Evolutionary conservation across 139 green algal species (phyloP).

Genomic region (Nannochloris sp.): DNA sequence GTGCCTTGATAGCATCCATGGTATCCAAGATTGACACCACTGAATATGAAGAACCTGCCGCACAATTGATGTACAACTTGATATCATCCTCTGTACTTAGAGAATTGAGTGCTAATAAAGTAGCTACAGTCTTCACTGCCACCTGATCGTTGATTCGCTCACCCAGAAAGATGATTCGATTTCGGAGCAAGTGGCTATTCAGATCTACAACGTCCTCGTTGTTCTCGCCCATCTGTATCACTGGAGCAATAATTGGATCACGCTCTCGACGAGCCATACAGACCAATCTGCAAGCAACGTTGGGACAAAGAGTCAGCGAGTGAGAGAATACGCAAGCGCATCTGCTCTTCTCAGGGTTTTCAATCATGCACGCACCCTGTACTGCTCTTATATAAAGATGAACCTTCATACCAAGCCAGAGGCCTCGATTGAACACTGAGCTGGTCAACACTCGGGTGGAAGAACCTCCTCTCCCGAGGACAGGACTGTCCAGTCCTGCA

Average conservation of each 20-base stretch:
- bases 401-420: no score
- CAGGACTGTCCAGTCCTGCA: no score
- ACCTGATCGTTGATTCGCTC: conserved; percentile 79
- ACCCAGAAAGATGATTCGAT: conserved; percentile 86
- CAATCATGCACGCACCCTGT: no score
- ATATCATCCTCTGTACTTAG: conserved; percentile 77
- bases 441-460: no score
- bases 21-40: conserved; percentile 80
- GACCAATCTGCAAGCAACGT: conserved; percentile 3
- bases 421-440: no score
- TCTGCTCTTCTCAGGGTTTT: no score
- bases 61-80: conserved; percentile 93
- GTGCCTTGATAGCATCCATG: conserved; percentile 63
- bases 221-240: conserved; percentile 20
- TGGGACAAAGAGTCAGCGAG: not conserved
- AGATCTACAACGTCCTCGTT: conserved; percentile 59
- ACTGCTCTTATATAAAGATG: no score
- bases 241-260: conserved; percentile 29
- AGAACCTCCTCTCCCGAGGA: no score
- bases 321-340: not conserved
- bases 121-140: conserved; percentile 52
- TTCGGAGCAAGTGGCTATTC: conserved; percentile 67
- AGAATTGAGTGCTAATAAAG: conserved; percentile 78
- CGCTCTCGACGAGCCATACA: conserved; percentile 18
- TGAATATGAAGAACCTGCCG: conserved; percentile 64